Percentiles rank a stretch among this genome's conserved stretches.
Conservation (phyloP, 2,329 filamentous ascomycete species). For the Sporothrix variecibatus region DNA sequence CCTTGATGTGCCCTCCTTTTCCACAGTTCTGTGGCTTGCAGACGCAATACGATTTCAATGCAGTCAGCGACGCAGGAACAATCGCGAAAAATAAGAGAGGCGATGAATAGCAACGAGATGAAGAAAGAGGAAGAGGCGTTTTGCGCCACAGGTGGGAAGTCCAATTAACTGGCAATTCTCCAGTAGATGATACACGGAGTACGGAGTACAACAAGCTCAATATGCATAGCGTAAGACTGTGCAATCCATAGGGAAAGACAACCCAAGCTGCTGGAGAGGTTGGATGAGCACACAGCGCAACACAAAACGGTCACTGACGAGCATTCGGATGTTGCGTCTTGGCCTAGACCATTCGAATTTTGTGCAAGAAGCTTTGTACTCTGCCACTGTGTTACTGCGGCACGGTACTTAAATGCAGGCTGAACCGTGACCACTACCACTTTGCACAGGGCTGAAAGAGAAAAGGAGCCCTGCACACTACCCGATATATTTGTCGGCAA, state of each 20-base stretch:
- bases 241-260: not conserved
- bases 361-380: not conserved
- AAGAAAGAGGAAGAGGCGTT: not conserved
- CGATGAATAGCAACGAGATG: not conserved
- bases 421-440: not conserved
- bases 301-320: not conserved
- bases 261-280: not conserved
- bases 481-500: not conserved
- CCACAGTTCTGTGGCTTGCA: not conserved
- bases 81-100: not conserved
- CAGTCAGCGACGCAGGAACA: conserved; percentile 1
- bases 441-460: not conserved
- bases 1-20: not conserved
- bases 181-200: not conserved
- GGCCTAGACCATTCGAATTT: not conserved
- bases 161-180: not conserved
- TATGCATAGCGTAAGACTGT: not conserved
- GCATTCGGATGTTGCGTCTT: not conserved
- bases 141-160: not conserved
- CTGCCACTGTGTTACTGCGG: not conserved
- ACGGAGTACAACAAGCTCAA: not conserved
- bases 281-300: not conserved
- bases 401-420: not conserved
- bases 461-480: not conserved
- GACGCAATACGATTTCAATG: not conserved